Base-by-base conservation (phyloP, 169 alveolate genomes). In the Eimeria praecox region DNA sequence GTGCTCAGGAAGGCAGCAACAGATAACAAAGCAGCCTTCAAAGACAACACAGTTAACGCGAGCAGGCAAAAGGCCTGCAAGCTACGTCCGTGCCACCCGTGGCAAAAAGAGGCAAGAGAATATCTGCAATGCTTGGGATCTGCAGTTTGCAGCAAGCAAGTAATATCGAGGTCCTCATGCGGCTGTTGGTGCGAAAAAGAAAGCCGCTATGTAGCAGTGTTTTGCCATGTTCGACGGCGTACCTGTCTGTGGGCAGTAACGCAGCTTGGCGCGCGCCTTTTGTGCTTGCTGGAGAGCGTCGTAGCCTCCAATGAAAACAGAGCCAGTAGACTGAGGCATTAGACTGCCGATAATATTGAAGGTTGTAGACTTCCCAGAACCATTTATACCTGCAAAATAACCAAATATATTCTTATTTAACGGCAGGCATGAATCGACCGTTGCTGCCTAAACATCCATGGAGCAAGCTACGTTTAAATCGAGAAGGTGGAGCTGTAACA, bases 341-440 rank as follows among this genome's bases (percentile, higher is more conserved):
- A 87, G 49, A 64, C 64, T 87, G 42, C 93, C 49, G 82, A 87
- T 16, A 42, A 87, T 87, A 52, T 87, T 87, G 82, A 87, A 87
- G n/a, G 93, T 87, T 59, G 93, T 87, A n/a, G 93, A 62, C 93
- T 87, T 87, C n/a, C 93, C 93, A 24, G 93, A 87, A 20, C 93
- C 93, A 46, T 87, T 87, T 46, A 87, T 49, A 24, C 93, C 93
- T 87, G 22, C 2, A 38, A 56, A 54, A 33, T 22, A 44, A 44
- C 38, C 62, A 18, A 10, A 20, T 22, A 38, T 27, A 38, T 12
- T 38, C 83, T 16, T 10, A 73, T 18, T 5, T 38, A 73, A 38
- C 20, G 2, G 83, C 83, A 73, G 20, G 18, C 22, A 35, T 35
- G 83, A 18, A 16, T 38, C 14, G 30, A 38, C 83, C 8, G 8